Base-by-base conservation (phyloP, 768 basidiomycete species). In the Collybiopsis luxurians region DNA sequence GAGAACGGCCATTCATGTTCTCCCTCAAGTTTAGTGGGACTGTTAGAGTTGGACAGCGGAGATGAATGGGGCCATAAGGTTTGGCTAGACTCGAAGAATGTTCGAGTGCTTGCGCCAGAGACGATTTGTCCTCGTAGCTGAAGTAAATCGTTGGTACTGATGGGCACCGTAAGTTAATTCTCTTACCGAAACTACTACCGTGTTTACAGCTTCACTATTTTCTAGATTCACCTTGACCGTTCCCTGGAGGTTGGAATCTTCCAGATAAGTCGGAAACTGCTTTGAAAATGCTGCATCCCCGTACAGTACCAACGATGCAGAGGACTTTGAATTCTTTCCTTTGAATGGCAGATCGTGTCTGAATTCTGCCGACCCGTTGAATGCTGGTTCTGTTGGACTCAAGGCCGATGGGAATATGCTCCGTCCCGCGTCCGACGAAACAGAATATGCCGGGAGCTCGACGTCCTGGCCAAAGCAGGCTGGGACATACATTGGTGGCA, bases 131-230 rank as follows among this genome's bases (percentile, higher is more conserved):
- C 78, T 10, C 59, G 64, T 7, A 75, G 31, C 31, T 13, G 31
- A 34, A 34, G 31, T 34, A 13, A 34, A 13, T 34, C 31, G 31
- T 34, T 34, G 31, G 31, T 5, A 6, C 31, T 13, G 13, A 34
- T 13, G 5, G 31, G 5, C 31, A 34, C 6, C 31, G 31, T 34
- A 13, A 34, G 5, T 34, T 34, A 59, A 34, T n/a, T 21, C 40
- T 69, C 75, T 57, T 50, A 78, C 79, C 57, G 72, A 67, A 52
- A 79, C 57, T 2, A 67, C 65, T 36, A 82, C 71, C 11, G 63
- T 67, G 53, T 73, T 70, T 57, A 77, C 68, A 38, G 66, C 69
- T 39, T 78, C 76, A 6, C 72, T 63, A 6, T 53, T 51, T 12
- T 53, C 59, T 11, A 62, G 52, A 48, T 64, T 46, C 4, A 67